Evolutionary conservation across 352 stramenopile species (phyloP).

Genomic region (Blastocystis sp.): DNA sequence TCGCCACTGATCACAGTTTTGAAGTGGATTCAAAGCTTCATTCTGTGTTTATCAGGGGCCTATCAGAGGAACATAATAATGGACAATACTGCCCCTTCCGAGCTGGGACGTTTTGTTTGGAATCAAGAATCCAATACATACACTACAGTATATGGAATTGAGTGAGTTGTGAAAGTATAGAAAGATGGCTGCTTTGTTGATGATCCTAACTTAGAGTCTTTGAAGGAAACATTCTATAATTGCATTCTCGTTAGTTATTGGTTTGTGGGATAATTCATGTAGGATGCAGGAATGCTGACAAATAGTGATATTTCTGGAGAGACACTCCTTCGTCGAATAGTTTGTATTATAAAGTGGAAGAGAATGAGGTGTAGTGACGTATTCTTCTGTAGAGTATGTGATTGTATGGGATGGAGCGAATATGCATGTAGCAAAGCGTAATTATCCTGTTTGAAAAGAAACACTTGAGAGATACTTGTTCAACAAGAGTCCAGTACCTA

Average conservation of each 20-base stretch:
- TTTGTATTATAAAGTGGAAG: background rate
- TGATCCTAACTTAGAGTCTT: background rate
- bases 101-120: slow-evolving; percentile 59
- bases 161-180: background rate
- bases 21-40: too few species aligned
- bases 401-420: background rate
- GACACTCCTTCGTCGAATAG: slow-evolving; percentile 12
- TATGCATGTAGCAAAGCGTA: slow-evolving; percentile 41
- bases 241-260: background rate
- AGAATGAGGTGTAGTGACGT: slow-evolving; percentile 27
- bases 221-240: slow-evolving; percentile 5
- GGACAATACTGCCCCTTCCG: background rate
- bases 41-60: too few species aligned
- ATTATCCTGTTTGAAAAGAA: background rate
- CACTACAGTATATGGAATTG: background rate
- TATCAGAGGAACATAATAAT: background rate
- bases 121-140: background rate
- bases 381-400: slow-evolving; percentile 22
- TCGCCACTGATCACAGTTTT: too few species aligned
- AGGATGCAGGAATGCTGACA: slow-evolving; percentile 42
- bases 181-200: slow-evolving; percentile 7
- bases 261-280: background rate
- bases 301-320: slow-evolving; percentile 56
- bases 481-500: slow-evolving; percentile 11
- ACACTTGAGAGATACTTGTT: background rate